Evolutionary conservation across 1,139 yeast genomes (phyloP), one percentile per base, ranked within the genome.

Genomic region (Saccharomycopsis hybrid): DNA sequence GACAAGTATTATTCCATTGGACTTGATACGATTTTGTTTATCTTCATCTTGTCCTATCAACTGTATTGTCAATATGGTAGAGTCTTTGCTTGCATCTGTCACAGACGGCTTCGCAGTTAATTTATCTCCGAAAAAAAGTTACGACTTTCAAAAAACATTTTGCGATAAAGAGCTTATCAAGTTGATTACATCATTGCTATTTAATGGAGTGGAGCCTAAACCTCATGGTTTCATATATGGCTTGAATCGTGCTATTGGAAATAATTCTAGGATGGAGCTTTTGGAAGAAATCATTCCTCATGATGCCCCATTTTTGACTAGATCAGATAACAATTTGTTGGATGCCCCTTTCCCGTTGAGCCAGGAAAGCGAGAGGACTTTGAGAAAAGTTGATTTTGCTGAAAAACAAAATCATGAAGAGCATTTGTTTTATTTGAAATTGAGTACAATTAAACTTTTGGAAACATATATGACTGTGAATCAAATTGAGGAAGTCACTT

Each of bases 231-330:
- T 47, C n/a, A 38, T 60, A 31, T 53, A 67, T 57, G 85, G 87
- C 0, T 63, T 82, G 49, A 80, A 77, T 58, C 60, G 83, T 55
- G 56, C 70, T 1, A 54, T 78, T 33, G 86, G 86, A 0, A 76
- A 76, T 54, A 78, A 77, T 56, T 53, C 56, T 3, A 78, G 62
- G 47, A 54, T 59, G 24, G 46, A 49, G 29, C 56, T 68, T 7
- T 53, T 70, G 28, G 62, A 62, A 8, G 55, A 57, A 13, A 48
- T 69, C 2, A 58, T 65, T 4, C 56, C 62, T 2, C 48, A 59
- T 5, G 49, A 48, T 13, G 42, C 46, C 7, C 41, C 42, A n/a
- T 39, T 43, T 8, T 24, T 37, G 29, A 30, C 44, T 25, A 38
- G 32, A 29, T 40, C 46, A 11, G 35, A 25, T 8, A 45, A 41